A percentile compares a stretch with the other conserved stretches of the same genome.
phyloP scores from a whole-genome alignment of 495 filamentous ascomycete genomes.

The Tuber microsphaerosporum region DNA sequence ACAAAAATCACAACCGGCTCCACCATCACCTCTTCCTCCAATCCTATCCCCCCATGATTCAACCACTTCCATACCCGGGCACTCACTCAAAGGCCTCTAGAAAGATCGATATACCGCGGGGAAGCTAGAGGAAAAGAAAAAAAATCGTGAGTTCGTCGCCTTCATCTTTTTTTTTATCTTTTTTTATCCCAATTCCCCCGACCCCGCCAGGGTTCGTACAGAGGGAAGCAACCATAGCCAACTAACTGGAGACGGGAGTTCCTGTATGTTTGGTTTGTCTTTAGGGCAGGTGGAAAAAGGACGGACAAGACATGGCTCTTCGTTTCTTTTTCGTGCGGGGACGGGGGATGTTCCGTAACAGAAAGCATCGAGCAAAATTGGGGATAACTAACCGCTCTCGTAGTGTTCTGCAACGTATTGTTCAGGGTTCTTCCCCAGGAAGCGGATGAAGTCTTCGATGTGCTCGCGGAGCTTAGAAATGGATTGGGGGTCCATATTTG shows the following conservation, averaged over 20 bases:
- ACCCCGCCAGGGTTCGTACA: not conserved
- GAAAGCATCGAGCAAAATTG: slow-evolving; percentile 9
- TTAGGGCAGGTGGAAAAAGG: slow-evolving; percentile 5
- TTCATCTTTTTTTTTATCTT: not conserved
- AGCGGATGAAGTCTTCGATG: slow-evolving; percentile 68
- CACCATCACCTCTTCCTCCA: slow-evolving; percentile 7
- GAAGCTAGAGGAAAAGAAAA: slow-evolving; percentile 42
- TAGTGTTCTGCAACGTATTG: slow-evolving; percentile 74
- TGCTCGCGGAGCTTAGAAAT: slow-evolving; percentile 83
- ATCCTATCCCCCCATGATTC: slow-evolving; percentile 2
- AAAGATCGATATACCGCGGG: slow-evolving; percentile 56
- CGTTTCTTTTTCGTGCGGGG: slow-evolving; percentile 1
- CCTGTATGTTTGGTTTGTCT: slow-evolving; percentile 5
- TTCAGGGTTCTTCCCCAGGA: slow-evolving; percentile 65
- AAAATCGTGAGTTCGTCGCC: not conserved
- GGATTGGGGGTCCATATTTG: slow-evolving; percentile 90
- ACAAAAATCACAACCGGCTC: not conserved
- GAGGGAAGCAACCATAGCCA: not conserved
- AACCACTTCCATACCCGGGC: slow-evolving; percentile 9
- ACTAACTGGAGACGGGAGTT: slow-evolving; percentile 5
- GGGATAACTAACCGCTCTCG: slow-evolving; percentile 47
- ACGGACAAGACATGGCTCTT: not conserved
- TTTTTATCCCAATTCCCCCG: not conserved
- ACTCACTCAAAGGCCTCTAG: slow-evolving; percentile 42
- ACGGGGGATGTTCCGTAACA: not conserved